phyloP scores from a whole-genome alignment of 306 rosid genomes.

The Hippophae tibetana region DNA sequence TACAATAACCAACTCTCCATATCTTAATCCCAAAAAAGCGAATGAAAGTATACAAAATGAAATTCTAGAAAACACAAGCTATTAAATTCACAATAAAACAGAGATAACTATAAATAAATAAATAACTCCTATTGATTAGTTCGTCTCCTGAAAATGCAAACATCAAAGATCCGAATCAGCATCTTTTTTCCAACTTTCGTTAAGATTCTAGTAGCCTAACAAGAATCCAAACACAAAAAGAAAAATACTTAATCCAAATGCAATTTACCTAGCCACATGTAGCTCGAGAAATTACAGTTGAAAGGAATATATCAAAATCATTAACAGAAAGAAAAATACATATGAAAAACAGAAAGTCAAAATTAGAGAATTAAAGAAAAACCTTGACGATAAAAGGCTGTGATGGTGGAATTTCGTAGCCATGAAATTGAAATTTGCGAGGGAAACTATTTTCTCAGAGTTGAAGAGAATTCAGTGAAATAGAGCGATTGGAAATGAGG shows the following conservation, averaged over 20 bases:
- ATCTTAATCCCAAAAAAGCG: no score
- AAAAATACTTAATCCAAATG: not conserved
- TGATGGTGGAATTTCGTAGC: slow-evolving; percentile 44
- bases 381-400: slow-evolving; percentile 59
- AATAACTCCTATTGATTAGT: no score
- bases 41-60: no score
- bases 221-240: not conserved
- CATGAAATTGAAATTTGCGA: slow-evolving; percentile 29
- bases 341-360: not conserved
- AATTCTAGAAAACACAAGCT: no score
- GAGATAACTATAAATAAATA: no score
- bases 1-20: no score
- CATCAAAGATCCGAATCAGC: no score
- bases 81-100: no score
- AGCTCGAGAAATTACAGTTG: not conserved
- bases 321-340: not conserved
- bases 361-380: slow-evolving; percentile 3
- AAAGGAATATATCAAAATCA: slow-evolving; percentile 1
- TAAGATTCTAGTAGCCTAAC: slow-evolving; percentile 18
- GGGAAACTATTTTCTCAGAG: slow-evolving; percentile 9
- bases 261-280: not conserved
- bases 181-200: not conserved
- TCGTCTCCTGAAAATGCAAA: no score
- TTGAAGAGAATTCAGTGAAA: slow-evolving; percentile 5
- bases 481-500: not conserved